A percentile compares a stretch with the other conserved stretches of the same genome.
These are phyloP conservation scores for Claviceps spartinae DNA, from an alignment of 2,329 filamentous ascomycete genomes.

Conservation along the genomic window DNA sequence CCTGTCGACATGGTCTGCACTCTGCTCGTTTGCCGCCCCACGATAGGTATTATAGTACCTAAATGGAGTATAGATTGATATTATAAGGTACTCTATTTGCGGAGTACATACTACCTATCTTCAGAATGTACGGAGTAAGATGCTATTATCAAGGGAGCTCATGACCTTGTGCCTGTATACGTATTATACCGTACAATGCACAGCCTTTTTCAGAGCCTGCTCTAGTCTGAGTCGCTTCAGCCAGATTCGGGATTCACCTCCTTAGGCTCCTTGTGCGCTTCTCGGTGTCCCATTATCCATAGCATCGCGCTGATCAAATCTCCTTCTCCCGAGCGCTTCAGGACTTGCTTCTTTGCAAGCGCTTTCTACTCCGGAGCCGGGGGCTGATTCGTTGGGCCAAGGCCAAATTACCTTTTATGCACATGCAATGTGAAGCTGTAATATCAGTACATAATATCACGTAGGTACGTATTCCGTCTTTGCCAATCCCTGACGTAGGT, in stretches of 20 bases:
- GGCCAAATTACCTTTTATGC: not conserved
- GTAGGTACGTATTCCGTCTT: not conserved
- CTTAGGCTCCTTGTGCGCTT: slow-evolving; percentile 2
- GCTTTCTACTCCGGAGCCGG: too few species aligned
- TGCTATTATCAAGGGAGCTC: too few species aligned
- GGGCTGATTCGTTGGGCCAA: not conserved
- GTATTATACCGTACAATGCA: too few species aligned
- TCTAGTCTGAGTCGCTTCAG: slow-evolving; percentile 1
- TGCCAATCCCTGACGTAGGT: not conserved
- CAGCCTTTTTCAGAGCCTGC: not conserved
- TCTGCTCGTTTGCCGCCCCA: too few species aligned
- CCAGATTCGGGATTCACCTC: slow-evolving; percentile 13
- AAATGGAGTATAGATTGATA: too few species aligned
- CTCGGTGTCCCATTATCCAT: not conserved
- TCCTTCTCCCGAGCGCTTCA: not conserved
- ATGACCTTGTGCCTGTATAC: too few species aligned
- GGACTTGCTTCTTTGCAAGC: too few species aligned
- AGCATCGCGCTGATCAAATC: not conserved
- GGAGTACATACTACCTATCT: too few species aligned
- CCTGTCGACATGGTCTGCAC: too few species aligned
- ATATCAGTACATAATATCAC: not conserved
- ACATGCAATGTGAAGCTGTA: not conserved
- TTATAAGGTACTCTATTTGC: too few species aligned
- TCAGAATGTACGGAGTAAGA: too few species aligned
- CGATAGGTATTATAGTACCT: too few species aligned